Percentiles rank a stretch among this genome's conserved stretches.
These are phyloP conservation scores for Quercus lobata DNA, from an alignment of 331 rosid species.

Conservation along the genomic window DNA sequence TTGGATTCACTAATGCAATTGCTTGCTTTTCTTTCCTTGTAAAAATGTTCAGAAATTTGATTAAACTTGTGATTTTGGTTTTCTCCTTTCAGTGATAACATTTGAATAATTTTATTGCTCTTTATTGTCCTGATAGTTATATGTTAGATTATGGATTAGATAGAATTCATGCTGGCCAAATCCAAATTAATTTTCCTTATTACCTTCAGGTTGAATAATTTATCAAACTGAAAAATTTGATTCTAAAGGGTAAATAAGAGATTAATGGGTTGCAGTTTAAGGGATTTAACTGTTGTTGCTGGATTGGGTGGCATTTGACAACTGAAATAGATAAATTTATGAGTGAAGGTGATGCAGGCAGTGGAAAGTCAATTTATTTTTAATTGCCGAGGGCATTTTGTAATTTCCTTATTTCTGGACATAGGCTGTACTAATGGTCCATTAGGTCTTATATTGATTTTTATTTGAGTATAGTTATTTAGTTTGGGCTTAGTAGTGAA, in stretches of 20 bases:
- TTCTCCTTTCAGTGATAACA: neutral
- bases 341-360: neutral
- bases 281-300: neutral
- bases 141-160: neutral
- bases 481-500: no score
- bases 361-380: no score
- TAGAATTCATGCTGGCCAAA: neutral
- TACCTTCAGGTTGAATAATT: neutral
- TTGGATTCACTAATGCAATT: conserved; percentile 10
- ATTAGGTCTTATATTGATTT: no score
- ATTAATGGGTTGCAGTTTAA: neutral
- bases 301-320: neutral
- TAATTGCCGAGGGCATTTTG: no score
- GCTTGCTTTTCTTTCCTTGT: neutral
- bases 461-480: no score
- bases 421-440: no score
- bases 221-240: neutral
- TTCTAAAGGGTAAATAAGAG: neutral
- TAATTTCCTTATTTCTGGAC: no score
- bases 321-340: neutral
- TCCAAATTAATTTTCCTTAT: neutral
- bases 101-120: neutral
- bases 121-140: neutral
- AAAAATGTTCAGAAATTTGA: neutral
- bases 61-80: neutral